These are phyloP conservation scores for Cordyceps fumosorosea DNA, from an alignment of 2,329 filamentous ascomycete genomes.

Conservation along the genomic window DNA sequence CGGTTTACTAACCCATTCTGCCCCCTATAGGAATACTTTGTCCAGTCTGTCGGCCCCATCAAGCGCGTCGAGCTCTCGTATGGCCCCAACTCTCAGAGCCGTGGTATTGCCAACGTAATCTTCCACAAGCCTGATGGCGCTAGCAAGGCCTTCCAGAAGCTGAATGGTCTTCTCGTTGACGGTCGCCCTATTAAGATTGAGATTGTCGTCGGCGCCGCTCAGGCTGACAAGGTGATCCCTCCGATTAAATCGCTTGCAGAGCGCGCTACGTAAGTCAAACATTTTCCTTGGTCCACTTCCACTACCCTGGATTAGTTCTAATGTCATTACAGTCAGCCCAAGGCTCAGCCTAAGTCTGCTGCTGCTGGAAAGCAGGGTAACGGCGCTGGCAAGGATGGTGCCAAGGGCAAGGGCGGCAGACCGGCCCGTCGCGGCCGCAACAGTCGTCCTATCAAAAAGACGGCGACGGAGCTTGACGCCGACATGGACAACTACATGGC, in stretches of 20 bases:
- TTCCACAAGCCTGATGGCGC: conserved; percentile 79
- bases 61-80: conserved; percentile 90
- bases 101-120: conserved; percentile 83
- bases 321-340: conserved; percentile 39
- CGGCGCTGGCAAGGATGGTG: conserved; percentile 29
- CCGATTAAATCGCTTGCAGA: conserved; percentile 69
- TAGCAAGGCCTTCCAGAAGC: conserved; percentile 71
- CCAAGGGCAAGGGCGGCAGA: conserved; percentile 37
- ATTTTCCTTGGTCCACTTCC: neutral
- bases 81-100: conserved; percentile 84
- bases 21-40: conserved; percentile 87
- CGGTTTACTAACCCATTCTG: conserved; percentile 60
- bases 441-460: conserved; percentile 72
- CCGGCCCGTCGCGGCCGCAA: conserved; percentile 45
- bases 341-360: conserved; percentile 75
- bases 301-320: conserved; percentile 21
- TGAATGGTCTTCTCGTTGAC: conserved; percentile 89
- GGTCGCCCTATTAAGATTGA: conserved; percentile 91
- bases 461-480: conserved; percentile 87
- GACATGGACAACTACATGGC: conserved; percentile 95
- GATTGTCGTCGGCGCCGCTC: conserved; percentile 74
- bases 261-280: conserved; percentile 54
- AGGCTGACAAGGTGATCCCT: conserved; percentile 60
- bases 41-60: conserved; percentile 78
- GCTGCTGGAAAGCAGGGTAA: conserved; percentile 68